A percentile compares a stretch with the other conserved stretches of the same genome.
Evolutionary conservation across 495 filamentous ascomycete species (phyloP).

Genomic region (Letharia columbiana): DNA sequence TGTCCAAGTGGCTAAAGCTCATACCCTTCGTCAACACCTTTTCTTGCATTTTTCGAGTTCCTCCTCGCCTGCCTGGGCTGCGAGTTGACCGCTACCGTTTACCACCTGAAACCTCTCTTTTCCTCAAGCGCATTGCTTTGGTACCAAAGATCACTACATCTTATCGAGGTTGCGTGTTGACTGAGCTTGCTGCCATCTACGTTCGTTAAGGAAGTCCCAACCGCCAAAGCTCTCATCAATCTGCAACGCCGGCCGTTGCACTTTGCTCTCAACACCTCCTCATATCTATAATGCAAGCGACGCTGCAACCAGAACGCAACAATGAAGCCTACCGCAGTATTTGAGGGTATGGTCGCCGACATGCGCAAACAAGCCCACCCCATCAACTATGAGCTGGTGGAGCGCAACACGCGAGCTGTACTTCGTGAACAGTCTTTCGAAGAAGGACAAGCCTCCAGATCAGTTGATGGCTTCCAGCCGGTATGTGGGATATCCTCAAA

Average conservation of each 20-base stretch:
- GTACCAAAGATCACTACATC: background rate
- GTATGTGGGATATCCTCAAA: background rate
- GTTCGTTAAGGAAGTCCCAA: background rate
- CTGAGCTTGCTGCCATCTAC: background rate
- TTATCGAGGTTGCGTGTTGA: background rate
- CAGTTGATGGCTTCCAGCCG: background rate
- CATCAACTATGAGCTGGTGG: background rate
- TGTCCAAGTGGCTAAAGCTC: no score
- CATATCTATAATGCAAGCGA: background rate
- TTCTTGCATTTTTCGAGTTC: background rate
- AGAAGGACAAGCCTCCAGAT: background rate
- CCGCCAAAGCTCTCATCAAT: background rate
- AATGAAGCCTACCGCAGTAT: background rate
- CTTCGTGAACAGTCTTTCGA: background rate
- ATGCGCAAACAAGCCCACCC: background rate
- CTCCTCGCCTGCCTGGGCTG: background rate
- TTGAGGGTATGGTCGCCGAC: background rate
- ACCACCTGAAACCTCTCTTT: background rate
- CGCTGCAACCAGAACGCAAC: background rate
- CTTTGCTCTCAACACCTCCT: background rate
- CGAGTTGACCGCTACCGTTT: background rate
- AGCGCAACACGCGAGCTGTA: background rate
- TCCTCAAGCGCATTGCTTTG: background rate
- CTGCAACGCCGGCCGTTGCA: background rate
- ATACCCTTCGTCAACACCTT: background rate